Base-by-base conservation (phyloP, 148 eudicot species). In the Persicaria tinctoria region DNA sequence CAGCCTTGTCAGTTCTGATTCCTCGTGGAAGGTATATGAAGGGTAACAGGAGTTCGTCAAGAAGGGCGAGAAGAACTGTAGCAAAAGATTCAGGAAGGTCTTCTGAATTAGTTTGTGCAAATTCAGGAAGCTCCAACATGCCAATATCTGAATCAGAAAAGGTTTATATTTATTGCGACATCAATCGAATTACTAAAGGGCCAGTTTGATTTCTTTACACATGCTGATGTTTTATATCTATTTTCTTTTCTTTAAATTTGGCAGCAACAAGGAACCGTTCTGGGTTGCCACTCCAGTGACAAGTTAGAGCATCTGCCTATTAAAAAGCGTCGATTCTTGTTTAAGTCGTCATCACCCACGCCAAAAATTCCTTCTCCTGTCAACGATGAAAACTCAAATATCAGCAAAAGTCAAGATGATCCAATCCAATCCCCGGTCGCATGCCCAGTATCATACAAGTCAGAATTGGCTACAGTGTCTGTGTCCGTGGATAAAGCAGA, bases 261-360 rank as follows among this genome's bases (percentile, higher is more conserved):
- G 68, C 88, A 86, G 86, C 82, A 53, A 27, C 81, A 78, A 51
- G 80, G 68, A 60, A 27, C 80, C 48, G 60, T 73, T 71, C 46
- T 70, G 51, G 79, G 76, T 6, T 73, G 81, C 48, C 78, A 75
- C 69, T 86, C 78, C 20, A 70, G 66, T 72, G 81, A 79, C 12
- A 81, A 79, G 77, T 73, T 80, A 41, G 86, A 78, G 73, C 80
- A 81, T 71, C 62, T 86, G 27, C 88, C 88, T 6, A 83, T 86
- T 8, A 86, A 86, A 79, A 86, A 86, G 80, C 78, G 88, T 70
- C 79, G 84, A 51, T 83, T 79, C 71, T 75, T 81, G 23, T 75
- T 78, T 5, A 81, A 81, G 80, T 54, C 81, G 32, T 78, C 84
- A 8, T 78, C 86, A n/a, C 82, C 86, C 69, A 81, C 84, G 8